Evolutionary conservation across 169 alveolate species (phyloP).

Genomic region (Ichthyophthirius multifiliis): DNA sequence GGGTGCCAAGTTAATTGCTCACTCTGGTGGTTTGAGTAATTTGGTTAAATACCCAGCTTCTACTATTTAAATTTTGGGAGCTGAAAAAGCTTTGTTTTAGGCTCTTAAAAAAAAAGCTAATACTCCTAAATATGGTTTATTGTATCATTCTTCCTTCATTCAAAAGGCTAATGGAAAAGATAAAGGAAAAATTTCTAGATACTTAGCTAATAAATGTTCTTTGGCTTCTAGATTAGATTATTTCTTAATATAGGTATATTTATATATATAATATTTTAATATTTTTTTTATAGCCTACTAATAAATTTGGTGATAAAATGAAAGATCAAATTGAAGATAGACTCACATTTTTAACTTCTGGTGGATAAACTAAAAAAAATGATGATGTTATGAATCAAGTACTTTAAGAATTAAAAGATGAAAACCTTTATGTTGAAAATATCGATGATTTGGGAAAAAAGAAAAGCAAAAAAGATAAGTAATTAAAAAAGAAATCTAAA

Average conservation of each 20-base stretch:
- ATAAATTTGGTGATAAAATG: slow-evolving; percentile 93
- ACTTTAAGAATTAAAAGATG: slow-evolving; percentile 61
- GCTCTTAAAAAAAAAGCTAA: slow-evolving; percentile 96
- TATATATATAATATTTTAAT: background rate
- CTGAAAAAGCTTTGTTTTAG: slow-evolving; percentile 97
- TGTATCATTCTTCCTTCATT: slow-evolving; percentile 95
- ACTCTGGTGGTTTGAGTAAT: slow-evolving; percentile 95
- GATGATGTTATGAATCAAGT: slow-evolving; percentile 57
- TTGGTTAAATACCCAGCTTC: slow-evolving; percentile 97
- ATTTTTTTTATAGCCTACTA: slow-evolving; percentile 41
- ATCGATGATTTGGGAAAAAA: slow-evolving; percentile 45
- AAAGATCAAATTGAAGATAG: slow-evolving; percentile 94
- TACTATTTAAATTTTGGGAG: slow-evolving; percentile 95
- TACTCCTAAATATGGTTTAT: slow-evolving; percentile 99
- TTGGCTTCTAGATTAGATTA: slow-evolving; percentile 97
- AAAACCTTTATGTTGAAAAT: slow-evolving; percentile 41
- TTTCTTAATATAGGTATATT: background rate
- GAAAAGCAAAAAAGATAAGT: slow-evolving; percentile 49
- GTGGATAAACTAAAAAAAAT: slow-evolving; percentile 73
- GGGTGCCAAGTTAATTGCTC: slow-evolving; percentile 96
- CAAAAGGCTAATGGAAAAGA: slow-evolving; percentile 95
- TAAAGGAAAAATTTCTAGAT: slow-evolving; percentile 96
- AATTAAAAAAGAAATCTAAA: slow-evolving; percentile 38
- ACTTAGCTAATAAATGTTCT: slow-evolving; percentile 97
- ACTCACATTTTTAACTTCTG: slow-evolving; percentile 88